phyloP scores from a whole-genome alignment of 805 yeast species.

The Candida endomychidarum region DNA sequence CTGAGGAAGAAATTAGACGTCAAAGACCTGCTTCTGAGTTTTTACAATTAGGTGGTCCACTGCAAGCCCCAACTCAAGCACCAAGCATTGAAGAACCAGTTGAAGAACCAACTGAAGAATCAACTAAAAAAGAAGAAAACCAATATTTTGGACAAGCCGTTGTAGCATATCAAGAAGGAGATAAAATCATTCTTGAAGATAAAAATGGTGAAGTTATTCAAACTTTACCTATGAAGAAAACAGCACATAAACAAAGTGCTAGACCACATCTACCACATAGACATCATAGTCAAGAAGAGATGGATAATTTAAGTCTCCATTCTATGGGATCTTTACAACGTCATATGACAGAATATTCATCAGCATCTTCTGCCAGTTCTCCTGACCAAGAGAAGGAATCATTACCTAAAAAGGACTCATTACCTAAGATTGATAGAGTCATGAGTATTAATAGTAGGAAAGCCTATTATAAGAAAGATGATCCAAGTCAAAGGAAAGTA shows the following conservation, averaged over 20 bases:
- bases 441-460: constrained; percentile 17
- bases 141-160: no score
- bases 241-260: not conserved
- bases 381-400: not conserved
- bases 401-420: not conserved
- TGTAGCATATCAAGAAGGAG: constrained; percentile 62
- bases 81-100: constrained; percentile 10
- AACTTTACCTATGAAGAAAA: constrained; percentile 41
- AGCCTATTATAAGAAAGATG: constrained; percentile 30
- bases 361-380: constrained; percentile 11
- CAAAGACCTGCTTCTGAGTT: constrained; percentile 41
- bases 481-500: constrained; percentile 38
- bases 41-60: constrained; percentile 37
- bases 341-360: constrained; percentile 34
- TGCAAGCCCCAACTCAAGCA: constrained; percentile 1
- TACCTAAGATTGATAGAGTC: constrained; percentile 10
- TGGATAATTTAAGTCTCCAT: constrained; percentile 33
- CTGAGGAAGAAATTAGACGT: constrained; percentile 21
- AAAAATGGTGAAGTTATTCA: constrained; percentile 77
- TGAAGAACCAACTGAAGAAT: not conserved
- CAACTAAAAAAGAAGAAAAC: no score
- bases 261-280: constrained; percentile 2
- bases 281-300: constrained; percentile 3
- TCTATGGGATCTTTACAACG: constrained; percentile 41
- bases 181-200: constrained; percentile 73